Conservation (phyloP, 768 basidiomycete species). For the Xerocomellus chrysenteron region DNA sequence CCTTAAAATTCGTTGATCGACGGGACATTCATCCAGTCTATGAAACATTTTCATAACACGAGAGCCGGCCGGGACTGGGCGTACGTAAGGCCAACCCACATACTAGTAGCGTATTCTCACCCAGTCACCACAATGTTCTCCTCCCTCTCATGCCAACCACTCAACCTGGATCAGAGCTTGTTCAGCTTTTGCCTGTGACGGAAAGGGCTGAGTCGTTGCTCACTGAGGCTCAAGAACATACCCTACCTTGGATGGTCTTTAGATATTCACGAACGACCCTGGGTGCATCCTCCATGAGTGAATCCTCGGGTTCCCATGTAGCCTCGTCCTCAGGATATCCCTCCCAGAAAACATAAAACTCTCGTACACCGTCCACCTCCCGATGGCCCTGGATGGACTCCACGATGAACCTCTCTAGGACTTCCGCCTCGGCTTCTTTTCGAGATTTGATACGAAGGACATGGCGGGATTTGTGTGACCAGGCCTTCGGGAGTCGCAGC, state of each 20-base stretch:
- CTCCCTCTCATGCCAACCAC: neutral
- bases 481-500: conserved; percentile 50
- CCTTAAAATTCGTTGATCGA: neutral
- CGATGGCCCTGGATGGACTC: conserved; percentile 38
- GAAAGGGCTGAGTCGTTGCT: neutral
- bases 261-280: conserved; percentile 42
- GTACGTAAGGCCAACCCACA: conserved; percentile 3
- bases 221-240: neutral
- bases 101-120: conserved; percentile 7
- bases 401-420: conserved; percentile 46
- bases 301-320: conserved; percentile 57
- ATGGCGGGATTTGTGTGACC: conserved; percentile 48
- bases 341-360: conserved; percentile 55
- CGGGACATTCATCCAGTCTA: neutral
- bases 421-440: conserved; percentile 29
- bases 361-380: conserved; percentile 32
- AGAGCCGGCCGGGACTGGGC: neutral
- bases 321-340: conserved; percentile 51
- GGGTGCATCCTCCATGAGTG: conserved; percentile 51
- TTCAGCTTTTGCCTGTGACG: conserved; percentile 8
- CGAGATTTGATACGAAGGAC: conserved; percentile 41
- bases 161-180: neutral
- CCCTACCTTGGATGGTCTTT: conserved; percentile 11
- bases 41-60: conserved; percentile 18
- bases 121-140: neutral